Base-by-base conservation (phyloP, 2,329 filamentous ascomycete species). In the Penicillium sp. region DNA sequence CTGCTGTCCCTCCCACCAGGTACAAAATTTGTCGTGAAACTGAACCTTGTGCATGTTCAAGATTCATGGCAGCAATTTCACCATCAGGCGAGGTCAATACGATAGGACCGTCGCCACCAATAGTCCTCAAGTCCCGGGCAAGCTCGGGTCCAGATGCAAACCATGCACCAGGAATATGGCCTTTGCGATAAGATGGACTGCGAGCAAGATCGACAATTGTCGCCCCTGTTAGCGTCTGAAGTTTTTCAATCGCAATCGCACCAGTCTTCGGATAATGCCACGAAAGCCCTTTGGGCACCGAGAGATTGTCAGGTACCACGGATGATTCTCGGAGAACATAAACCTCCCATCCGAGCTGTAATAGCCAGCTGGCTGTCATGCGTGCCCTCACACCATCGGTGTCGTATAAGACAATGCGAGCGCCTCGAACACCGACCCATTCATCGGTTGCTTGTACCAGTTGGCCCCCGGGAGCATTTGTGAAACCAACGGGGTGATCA, bases 291-390 rank as follows among this genome's bases (percentile, higher is more conserved):
- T 47, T n/a, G 3, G 56, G 33, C 1, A 30, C 26, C 0, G 40
- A 28, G 28, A 69, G 50, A 30, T 40, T 42, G 24, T 63, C 53
- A 1, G 67, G 68, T 10, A 69, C 49, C 6, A 30, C n/a, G 12
- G 56, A 54, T 17, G n/a, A 42, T 33, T 66, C 64, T 13, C 70
- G 51, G 4, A 74, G 50, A 12, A 73, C 70, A 56, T 73, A 54
- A 8, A 73, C 73, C 28, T 75, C 71, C 73, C 73, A 75, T 50
- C 73, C 73, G 3, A 75, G 68, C 53, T 75, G 73, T 12, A 71
- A 28, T 15, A 75, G 69, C 73, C 73, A 75, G 55, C 66, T 72
- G 4, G 66, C 72, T 15, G 72, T 69, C 70, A 74, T 75, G 1
- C 63, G 67, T n/a, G 68, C 73, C 61, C 73, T 59, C 7, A 73